phyloP scores from a whole-genome alignment of 768 basidiomycete genomes.

The Hortiboletus flavorubellus region DNA sequence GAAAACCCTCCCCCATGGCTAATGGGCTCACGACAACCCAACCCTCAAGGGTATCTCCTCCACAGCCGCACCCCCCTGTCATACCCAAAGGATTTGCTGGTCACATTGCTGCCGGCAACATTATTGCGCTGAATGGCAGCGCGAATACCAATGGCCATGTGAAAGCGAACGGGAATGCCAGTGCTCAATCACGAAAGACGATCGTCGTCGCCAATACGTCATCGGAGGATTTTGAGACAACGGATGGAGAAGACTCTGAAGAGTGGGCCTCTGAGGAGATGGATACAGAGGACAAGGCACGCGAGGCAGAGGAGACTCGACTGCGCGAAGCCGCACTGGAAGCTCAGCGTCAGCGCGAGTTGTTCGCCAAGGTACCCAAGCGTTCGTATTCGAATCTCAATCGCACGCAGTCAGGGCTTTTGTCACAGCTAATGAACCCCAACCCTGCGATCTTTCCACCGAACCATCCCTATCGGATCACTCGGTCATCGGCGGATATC shows the following conservation, averaged over 20 bases:
- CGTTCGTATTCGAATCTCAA: conserved; percentile 59
- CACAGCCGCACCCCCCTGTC: conserved; percentile 17
- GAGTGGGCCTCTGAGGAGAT: conserved; percentile 64
- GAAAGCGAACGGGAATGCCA: conserved; percentile 14
- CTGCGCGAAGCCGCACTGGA: conserved; percentile 58
- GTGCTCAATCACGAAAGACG: conserved; percentile 34
- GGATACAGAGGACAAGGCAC: conserved; percentile 34
- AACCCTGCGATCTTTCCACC: conserved; percentile 57
- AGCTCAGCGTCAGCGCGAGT: conserved; percentile 60
- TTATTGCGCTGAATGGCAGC: conserved; percentile 15
- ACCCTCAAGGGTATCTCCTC: conserved; percentile 7
- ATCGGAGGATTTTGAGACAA: conserved; percentile 49
- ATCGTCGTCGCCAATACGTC: conserved; percentile 48
- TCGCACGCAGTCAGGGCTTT: conserved; percentile 52
- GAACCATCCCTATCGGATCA: conserved; percentile 56
- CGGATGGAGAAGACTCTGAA: conserved; percentile 53
- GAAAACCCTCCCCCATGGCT: conserved; percentile 2
- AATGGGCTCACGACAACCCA: conserved; percentile 13
- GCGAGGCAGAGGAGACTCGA: conserved; percentile 30
- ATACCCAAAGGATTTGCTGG: conserved; percentile 14
- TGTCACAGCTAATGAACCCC: conserved; percentile 71
- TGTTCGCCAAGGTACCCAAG: conserved; percentile 68
- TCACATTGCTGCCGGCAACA: not conserved
- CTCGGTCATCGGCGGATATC: conserved; percentile 49
- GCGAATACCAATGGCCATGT: conserved; percentile 4